Evolutionary conservation across 2,329 filamentous ascomycete species (phyloP), one percentile per base, ranked within the genome.

Genomic region (Penicillium fuscoglaucum): DNA sequence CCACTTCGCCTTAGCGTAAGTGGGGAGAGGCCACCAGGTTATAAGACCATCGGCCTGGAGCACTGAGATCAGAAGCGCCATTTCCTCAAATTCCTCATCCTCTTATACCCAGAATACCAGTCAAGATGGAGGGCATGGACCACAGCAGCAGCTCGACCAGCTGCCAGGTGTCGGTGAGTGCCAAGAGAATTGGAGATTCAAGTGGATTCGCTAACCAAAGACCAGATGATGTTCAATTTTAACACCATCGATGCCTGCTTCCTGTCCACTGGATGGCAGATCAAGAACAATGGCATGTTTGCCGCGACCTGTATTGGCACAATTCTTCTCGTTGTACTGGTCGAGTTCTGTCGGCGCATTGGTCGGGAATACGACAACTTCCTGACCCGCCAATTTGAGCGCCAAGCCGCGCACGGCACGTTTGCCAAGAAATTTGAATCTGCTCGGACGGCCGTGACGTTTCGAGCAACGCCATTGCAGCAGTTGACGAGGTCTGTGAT

Each of bases 171-270:
- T 71, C 70, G 9, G 69, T 72, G 51, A 45, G 58, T 59, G 63
- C 63, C 62, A 66, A 65, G 63, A 47, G 8, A 29, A 12, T 29
- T 1, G 44, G 28, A 33, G 10, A 12, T 33, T 13, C 29, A 52
- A 56, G 56, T 48, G 24, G 40, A 41, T 29, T 37, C 46, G 12
- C 53, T 61, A 31, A 59, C 39, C 28, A 26, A 19, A 24, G 13
- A 6, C 10, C 49, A 71, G 69, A 71, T 71, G 68, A 53, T 71
- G 29, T 71, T 68, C 63, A 71, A 71, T 47, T 70, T 69, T 63
- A 61, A 69, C 50, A 70, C 68, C 21, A 63, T 68, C 44, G 66
- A 70, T 44, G 61, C 68, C 21, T 71, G 68, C 60, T 64, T 64
- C 33, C 52, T 69, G 2, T 71, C 62, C 8, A 50, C 57, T 0